These are phyloP conservation scores for Sporothrix brasiliensis DNA, from an alignment of 2,329 filamentous ascomycete genomes.

Conservation along the genomic window DNA sequence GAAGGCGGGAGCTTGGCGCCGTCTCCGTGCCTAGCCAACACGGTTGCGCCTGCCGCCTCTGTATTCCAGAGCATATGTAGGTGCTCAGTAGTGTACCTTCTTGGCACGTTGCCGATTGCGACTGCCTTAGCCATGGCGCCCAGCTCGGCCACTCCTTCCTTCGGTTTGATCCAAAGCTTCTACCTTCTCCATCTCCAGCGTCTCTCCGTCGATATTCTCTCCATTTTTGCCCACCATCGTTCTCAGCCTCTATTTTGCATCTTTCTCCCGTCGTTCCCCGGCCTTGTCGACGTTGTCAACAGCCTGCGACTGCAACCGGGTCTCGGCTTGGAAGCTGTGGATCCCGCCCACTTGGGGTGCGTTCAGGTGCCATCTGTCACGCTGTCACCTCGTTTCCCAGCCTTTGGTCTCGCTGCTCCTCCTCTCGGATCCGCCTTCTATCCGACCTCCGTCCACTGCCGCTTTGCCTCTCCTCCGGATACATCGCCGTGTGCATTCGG, in stretches of 20 bases:
- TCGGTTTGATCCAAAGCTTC: not conserved
- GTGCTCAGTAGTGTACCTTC: slow-evolving; percentile 22
- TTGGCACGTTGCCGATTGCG: not conserved
- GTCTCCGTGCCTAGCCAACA: slow-evolving; percentile 19
- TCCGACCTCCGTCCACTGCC: slow-evolving; percentile 20
- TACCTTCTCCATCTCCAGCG: not conserved
- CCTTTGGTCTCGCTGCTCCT: slow-evolving; percentile 7
- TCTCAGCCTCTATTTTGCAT: not conserved
- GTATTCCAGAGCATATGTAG: slow-evolving; percentile 4
- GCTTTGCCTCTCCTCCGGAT: not conserved
- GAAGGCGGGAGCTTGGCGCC: slow-evolving; percentile 26
- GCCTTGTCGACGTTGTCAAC: not conserved
- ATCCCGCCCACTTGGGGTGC: slow-evolving; percentile 18
- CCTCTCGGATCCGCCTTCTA: slow-evolving; percentile 7
- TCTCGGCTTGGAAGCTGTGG: slow-evolving; percentile 28
- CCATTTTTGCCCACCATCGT: not conserved
- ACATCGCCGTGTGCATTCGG: not conserved
- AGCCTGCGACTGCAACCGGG: slow-evolving; percentile 1
- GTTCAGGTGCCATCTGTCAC: not conserved
- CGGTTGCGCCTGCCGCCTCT: slow-evolving; percentile 23
- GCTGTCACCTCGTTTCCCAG: slow-evolving; percentile 27
- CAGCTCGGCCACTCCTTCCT: slow-evolving; percentile 11
- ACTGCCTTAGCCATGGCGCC: slow-evolving; percentile 14
- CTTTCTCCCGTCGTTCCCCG: not conserved
- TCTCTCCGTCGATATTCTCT: not conserved